phyloP scores from a whole-genome alignment of 176 grass and related monocot genomes.

The Bromus sterilis region DNA sequence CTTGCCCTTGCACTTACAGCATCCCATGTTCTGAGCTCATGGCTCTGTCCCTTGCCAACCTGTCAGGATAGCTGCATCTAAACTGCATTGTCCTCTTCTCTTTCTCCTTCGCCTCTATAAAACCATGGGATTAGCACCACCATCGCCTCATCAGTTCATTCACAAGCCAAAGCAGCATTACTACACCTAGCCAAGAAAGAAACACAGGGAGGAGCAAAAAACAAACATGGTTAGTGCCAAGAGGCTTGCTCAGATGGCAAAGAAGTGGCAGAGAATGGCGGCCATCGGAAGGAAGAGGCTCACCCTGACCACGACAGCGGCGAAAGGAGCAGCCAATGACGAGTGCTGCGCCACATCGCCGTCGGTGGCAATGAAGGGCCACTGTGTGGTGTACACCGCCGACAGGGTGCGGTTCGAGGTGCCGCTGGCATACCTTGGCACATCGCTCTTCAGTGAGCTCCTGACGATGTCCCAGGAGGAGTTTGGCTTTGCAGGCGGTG shows the following conservation, averaged over 20 bases:
- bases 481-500: conserved; percentile 15
- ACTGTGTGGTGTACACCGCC: not conserved
- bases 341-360: not conserved
- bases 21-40: not conserved
- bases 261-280: not conserved
- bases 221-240: not conserved
- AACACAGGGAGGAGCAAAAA: not conserved
- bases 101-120: not conserved
- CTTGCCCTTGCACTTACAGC: not conserved
- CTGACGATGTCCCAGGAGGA: conserved; percentile 35
- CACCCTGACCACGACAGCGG: not conserved
- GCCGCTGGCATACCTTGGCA: conserved; percentile 2
- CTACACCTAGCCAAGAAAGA: not conserved
- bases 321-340: not conserved
- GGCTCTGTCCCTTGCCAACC: not conserved
- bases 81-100: not conserved
- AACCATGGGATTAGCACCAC: not conserved
- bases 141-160: not conserved
- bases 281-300: not conserved
- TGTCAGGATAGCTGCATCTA: not conserved
- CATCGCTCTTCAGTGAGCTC: not conserved
- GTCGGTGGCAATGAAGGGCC: not conserved
- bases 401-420: conserved; percentile 11
- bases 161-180: not conserved
- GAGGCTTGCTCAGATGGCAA: not conserved